Evolutionary conservation across 495 filamentous ascomycete species (phyloP), one percentile per base, ranked within the genome.

Genomic region (Penicilliopsis zonata): DNA sequence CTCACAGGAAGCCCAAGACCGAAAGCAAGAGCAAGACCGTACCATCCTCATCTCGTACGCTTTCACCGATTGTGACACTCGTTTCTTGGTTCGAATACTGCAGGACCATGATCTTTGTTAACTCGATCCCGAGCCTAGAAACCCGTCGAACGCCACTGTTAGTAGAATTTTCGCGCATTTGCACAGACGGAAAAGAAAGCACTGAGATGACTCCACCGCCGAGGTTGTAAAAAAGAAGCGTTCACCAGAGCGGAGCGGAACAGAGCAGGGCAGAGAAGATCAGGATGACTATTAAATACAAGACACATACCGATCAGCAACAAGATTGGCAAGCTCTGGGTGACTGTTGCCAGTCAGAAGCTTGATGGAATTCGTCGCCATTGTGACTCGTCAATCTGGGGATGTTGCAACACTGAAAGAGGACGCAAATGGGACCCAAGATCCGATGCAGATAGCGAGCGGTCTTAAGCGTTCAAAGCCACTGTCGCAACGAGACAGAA

Each of bases 31-130:
- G 24, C 19, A 37, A 44, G 21, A 13, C 31, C 38, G 47, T 63
- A 83, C 80, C 81, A 77, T 94, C 87, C 68, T 95, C 87, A 59
- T 98, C 86, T 51, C 88, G 76, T 21, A 98, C 90, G 42, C 81
- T 87, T 59, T 98, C 90, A 52, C 87, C 88, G 40, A 98, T 92
- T 9, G 90, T 94, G 34, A 98, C 86, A 41, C 82, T 90, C 9
- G 85, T 95, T 54, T 98, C 90, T 47, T 95, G 86, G 65, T 98
- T 98, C 30, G 88, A 94, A 60, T 94, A 94, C 52, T 95, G 86
- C 46, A 94, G 68, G 38, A 86, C 85, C 65, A 94, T 76, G 30
- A 93, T 87, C 65, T 88, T 86, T 42, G 86, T 84, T 49, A 88
- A 65, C 48, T 96, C 86, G 49, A 95, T 88, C 26, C 90, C 88